Base-by-base conservation (phyloP, 441 rosid species). In the Gossypium schwendimanii region DNA sequence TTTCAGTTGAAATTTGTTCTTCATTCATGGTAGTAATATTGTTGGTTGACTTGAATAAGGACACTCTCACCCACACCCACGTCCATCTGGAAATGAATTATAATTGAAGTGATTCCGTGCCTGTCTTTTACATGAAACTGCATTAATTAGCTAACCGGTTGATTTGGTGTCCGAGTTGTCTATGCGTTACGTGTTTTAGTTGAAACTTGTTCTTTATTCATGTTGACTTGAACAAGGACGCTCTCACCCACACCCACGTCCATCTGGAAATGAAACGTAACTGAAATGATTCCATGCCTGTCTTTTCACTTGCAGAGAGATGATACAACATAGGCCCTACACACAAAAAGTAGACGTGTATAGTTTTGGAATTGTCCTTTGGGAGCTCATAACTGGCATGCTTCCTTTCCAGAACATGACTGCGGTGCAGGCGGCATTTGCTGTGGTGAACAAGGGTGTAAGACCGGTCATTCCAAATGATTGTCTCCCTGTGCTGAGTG, bases 341-440 rank as follows among this genome's bases (percentile, higher is more conserved):
- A 92, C 97, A 0, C 97, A 90, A 73, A 94, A 94, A 78, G 97
- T 94, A 72, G 98, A 94, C 57, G 98, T 89, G 24, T 94, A 94
- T 80, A 92, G 98, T 78, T 94, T 94, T 70, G 98, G 95, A 47
- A 92, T 94, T 4, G 97, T 92, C 68, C 91, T 94, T 62, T 94
- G 98, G 98, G 98, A 94, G 82, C 86, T 94, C 59, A 89, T 94
- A 53, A 94, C 98, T 1, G 97, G 98, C 18, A 54, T 83, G 75
- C 88, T 94, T 73, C 97, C 97, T 3, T 92, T 94, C 82, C 95
- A 88, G 81, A 94, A 94, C 87, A 92, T 94, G 97, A 88, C 97
- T 0, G 97, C 98, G 2, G 98, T 94, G 73, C 98, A 92, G 87
- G 98, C 97, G 12, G 97, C 97, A 14, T 94, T 94, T 86, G 98